Evolutionary conservation across 129 eudicot genomes (phyloP).

Genomic region (Solidago caesia): DNA sequence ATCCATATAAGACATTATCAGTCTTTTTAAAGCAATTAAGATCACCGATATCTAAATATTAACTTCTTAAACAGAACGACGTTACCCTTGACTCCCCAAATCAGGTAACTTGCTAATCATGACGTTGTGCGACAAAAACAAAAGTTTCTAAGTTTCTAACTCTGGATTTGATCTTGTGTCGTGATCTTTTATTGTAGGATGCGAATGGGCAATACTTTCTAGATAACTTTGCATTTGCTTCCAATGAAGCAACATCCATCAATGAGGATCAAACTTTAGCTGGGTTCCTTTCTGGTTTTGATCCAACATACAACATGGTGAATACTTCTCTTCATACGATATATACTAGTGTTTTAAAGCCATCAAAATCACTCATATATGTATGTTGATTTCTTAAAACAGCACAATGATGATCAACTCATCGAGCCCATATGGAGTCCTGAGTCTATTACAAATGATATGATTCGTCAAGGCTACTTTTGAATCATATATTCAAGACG

Average conservation of each 20-base stretch:
- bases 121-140: background rate
- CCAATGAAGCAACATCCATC: background rate
- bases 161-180: background rate
- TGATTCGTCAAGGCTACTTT: background rate
- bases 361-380: background rate
- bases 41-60: background rate
- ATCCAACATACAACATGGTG: constrained; percentile 12
- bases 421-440: constrained; percentile 23
- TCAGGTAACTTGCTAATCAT: constrained; percentile 1
- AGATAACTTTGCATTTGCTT: background rate
- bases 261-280: constrained; percentile 3
- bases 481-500: constrained; percentile 13
- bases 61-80: background rate
- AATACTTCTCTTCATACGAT: background rate
- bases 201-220: background rate
- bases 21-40: background rate
- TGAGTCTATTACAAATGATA: background rate
- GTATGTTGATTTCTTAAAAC: background rate
- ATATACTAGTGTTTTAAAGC: background rate
- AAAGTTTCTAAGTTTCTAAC: background rate
- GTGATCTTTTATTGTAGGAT: background rate
- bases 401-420: constrained; percentile 15
- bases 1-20: background rate
- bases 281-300: background rate
- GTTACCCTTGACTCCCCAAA: background rate